Conservation (phyloP, 768 basidiomycete species). For the Pleurotus tuoliensis region DNA sequence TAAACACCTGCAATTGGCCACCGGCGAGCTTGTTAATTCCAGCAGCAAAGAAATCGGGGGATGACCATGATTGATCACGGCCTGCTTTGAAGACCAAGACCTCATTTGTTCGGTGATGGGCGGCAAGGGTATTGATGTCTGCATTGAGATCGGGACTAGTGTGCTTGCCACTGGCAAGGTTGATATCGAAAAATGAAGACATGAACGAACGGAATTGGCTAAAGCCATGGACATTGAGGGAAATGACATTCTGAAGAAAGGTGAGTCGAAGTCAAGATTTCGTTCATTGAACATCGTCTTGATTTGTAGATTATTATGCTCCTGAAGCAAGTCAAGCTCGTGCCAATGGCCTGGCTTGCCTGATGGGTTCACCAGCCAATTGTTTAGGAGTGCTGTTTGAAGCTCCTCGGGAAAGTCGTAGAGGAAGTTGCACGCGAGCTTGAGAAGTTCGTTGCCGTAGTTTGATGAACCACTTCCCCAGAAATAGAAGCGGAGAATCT, state of each 20-base stretch:
- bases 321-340: conserved; percentile 15
- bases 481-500: conserved; percentile 14
- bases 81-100: background rate
- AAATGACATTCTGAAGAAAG: background rate
- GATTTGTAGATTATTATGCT: conserved; percentile 15
- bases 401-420: conserved; percentile 12
- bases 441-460: conserved; percentile 17
- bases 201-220: background rate
- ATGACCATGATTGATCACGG: background rate
- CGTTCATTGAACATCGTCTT: conserved; percentile 10
- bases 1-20: background rate
- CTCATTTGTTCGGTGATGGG: background rate
- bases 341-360: conserved; percentile 11
- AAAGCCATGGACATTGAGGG: background rate
- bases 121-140: background rate
- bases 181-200: background rate
- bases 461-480: conserved; percentile 14
- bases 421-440: conserved; percentile 15
- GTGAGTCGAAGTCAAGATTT: background rate
- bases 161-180: background rate
- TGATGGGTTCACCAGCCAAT: conserved; percentile 15
- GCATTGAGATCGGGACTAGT: background rate
- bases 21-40: background rate
- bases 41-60: background rate
- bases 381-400: conserved; percentile 9